Evolutionary conservation across 1,284 basidiomycete genomes (phyloP), one percentile per base, ranked within the genome.

Genomic region (Sutorius eximius): DNA sequence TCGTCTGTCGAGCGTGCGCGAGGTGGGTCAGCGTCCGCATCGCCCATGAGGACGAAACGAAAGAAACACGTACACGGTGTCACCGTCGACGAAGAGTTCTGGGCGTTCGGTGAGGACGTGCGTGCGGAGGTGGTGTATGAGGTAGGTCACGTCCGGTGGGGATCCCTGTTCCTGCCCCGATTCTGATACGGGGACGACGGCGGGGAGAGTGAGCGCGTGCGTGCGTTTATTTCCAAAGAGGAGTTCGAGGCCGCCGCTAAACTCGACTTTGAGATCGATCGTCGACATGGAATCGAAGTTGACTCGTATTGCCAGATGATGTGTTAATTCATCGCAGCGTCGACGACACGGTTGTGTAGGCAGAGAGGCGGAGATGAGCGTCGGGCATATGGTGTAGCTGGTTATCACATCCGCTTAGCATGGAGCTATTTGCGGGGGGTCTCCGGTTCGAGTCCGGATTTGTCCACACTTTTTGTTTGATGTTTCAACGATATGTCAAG

Each of bases 51-150:
- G n/a, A n/a, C n/a, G n/a, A n/a, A n/a, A n/a, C n/a, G n/a, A n/a
- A 16, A 3, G 10, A 6, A 16, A 45, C 38, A 50, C 62, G 52
- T 71, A 97, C 95, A 98, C 91, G 37, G 87, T 92, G 30, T 83
- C 85, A 7, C 87, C 86, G 59, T 98, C 95, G 48, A 91, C 82
- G 68, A 99, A 98, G 56, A 99, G 79, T 68, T 97, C 95, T 40
- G 84, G 85, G 16, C 96, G 78, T 68, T 96, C 94, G 59, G 82
- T 87, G 62, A 98, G 78, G 52, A 95, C 70, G 63, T 91, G 85
- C 56, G 87, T 82, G 58, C 86, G 82, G 61, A 99, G 82, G 75
- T 91, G 86, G 53, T 82, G 79, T 41, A 98, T 88, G 40, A 98
- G 79, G 68, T 86, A 89, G 2, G 83, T 75, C 59, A 98, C 7